Evolutionary conservation across 148 eudicot species (phyloP).

Genomic region (Arbutus unedo): DNA sequence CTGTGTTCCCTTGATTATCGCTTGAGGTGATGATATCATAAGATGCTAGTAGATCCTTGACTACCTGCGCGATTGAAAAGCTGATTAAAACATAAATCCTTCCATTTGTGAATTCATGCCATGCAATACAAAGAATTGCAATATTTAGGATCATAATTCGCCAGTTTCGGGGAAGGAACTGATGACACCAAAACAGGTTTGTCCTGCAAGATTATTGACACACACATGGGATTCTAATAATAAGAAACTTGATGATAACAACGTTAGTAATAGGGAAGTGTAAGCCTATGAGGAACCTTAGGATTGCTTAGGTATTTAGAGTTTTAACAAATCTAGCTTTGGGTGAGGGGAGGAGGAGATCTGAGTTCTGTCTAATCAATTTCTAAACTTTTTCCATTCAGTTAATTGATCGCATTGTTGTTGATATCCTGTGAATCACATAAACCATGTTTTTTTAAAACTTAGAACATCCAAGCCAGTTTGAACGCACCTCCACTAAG

Average conservation of each 20-base stretch:
- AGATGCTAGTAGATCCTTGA: conserved; percentile 46
- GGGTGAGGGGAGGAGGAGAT: conserved; percentile 6
- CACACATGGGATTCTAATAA: not conserved
- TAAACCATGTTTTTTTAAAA: not conserved
- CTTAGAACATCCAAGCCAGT: no score
- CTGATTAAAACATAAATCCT: not conserved
- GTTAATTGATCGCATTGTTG: not conserved
- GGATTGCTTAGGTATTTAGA: conserved; percentile 8
- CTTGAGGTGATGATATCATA: conserved; percentile 45
- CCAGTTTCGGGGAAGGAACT: not conserved
- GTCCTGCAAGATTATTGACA: not conserved
- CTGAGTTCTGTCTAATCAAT: not conserved
- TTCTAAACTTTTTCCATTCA: not conserved
- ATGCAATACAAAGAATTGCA: not conserved
- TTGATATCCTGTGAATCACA: not conserved
- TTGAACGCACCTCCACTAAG: no score
- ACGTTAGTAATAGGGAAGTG: not conserved
- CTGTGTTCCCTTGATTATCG: conserved; percentile 75
- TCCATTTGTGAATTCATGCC: not conserved
- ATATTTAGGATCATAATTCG: not conserved
- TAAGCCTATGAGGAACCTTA: not conserved
- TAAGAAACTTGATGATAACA: not conserved
- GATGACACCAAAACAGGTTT: not conserved
- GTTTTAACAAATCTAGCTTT: not conserved
- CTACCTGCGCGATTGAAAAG: conserved; percentile 47